These are phyloP conservation scores for Mediolabrus comicus DNA, from an alignment of 108 stramenopile genomes.

Conservation along the genomic window DNA sequence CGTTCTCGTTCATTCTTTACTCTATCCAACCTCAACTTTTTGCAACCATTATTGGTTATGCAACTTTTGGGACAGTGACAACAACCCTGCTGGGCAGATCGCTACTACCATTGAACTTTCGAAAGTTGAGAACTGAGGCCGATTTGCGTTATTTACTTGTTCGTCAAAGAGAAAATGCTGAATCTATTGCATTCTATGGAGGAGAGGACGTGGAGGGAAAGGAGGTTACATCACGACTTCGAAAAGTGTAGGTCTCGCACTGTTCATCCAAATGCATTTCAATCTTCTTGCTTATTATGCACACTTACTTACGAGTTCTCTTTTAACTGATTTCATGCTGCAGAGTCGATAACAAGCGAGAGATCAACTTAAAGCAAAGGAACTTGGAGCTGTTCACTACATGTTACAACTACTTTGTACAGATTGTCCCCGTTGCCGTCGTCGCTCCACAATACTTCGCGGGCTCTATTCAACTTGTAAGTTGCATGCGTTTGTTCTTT, in stretches of 20 bases:
- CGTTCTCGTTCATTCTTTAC: conserved; percentile 89
- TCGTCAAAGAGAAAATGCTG: conserved; percentile 92
- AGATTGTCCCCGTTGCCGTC: conserved; percentile 90
- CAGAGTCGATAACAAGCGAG: conserved; percentile 64
- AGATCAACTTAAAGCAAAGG: conserved; percentile 75
- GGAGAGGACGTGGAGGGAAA: conserved; percentile 86
- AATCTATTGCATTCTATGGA: conserved; percentile 94
- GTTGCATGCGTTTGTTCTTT: conserved; percentile 2
- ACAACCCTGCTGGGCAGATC: conserved; percentile 68
- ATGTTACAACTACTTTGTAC: conserved; percentile 82
- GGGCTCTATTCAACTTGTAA: conserved; percentile 83
- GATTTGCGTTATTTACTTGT: conserved; percentile 90
- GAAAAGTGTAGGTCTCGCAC: conserved; percentile 33
- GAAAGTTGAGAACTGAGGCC: conserved; percentile 81
- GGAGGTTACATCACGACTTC: conserved; percentile 62
- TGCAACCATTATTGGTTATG: conserved; percentile 82
- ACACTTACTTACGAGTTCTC: no score
- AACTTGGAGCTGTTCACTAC: conserved; percentile 95
- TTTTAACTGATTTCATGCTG: background rate
- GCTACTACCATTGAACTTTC: conserved; percentile 83
- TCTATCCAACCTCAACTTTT: conserved; percentile 91
- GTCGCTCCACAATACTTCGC: conserved; percentile 93
- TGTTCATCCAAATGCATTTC: background rate
- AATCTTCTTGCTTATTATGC: background rate
- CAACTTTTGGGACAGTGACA: conserved; percentile 71